Evolutionary conservation across 2,329 filamentous ascomycete genomes (phyloP), one percentile per base, ranked within the genome.

Genomic region (Xylariaceae sp.): DNA sequence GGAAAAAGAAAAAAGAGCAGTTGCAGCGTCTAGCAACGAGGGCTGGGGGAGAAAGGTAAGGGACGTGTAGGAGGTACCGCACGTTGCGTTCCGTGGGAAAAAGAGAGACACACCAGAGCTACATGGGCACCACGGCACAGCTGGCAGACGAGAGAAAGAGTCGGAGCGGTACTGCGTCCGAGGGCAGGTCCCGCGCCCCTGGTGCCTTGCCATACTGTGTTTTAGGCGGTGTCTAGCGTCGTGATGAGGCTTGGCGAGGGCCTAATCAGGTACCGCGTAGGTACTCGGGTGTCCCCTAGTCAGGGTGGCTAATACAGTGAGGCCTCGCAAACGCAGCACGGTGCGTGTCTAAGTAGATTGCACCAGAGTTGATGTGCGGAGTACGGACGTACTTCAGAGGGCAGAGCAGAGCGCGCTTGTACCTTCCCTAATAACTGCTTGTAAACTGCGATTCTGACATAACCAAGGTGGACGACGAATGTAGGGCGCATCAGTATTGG

Each of bases 1-100:
- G 36, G 50, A 43, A 53, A 54, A 54, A 51, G 48, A 53, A 54
- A 50, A n/a, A 26, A 44, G 46, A 47, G 55, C 52, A 60, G 56
- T 53, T 44, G 53, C 57, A 49, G 49, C 22, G 52, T 37, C 40
- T 19, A 51, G 26, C 22, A 39, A 22, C 26, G 22, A 3, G 13
- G 32, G 13, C 32, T 29, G 32, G 32, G 13, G 29, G 21, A 43
- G 26, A 49, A 49, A 52, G 29, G 44, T 36, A 54, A 41, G 52
- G 49, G 29, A 46, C 47, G 49, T 22, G 34, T 22, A 26, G 42
- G 34, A 48, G 30, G 51, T 55, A 50, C 48, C 42, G 41, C 30
- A 49, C 51, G 42, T 47, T 45, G 51, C 32, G 50, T 57, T 57
- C 40, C 49, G 22, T 54, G 52, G 50, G 41, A 39, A 45, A 53